phyloP scores from a whole-genome alignment of 768 basidiomycete genomes.

The Candolleomyces efflorescens region DNA sequence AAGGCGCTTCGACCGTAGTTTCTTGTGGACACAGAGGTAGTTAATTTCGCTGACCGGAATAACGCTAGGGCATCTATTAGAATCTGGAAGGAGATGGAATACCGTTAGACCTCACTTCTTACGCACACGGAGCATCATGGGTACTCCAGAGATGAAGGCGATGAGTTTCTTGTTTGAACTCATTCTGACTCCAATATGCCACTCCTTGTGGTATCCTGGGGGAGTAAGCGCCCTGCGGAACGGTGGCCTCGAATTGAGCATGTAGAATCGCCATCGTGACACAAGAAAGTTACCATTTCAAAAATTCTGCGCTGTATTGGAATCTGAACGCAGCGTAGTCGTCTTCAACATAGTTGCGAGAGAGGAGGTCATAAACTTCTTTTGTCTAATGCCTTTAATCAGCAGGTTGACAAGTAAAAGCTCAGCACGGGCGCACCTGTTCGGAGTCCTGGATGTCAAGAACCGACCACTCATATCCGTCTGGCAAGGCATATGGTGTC shows the following conservation, averaged over 20 bases:
- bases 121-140: conserved; percentile 81
- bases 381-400: conserved; percentile 53
- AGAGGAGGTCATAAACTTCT: conserved; percentile 90
- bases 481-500: conserved; percentile 83
- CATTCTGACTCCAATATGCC: conserved; percentile 95
- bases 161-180: conserved; percentile 89
- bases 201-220: conserved; percentile 89
- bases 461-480: conserved; percentile 88
- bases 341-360: conserved; percentile 95
- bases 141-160: conserved; percentile 94
- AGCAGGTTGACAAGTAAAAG: neutral
- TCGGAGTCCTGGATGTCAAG: conserved; percentile 74
- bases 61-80: conserved; percentile 35
- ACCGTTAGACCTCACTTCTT: conserved; percentile 52
- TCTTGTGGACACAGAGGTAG: conserved; percentile 97
- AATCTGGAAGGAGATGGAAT: neutral
- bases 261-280: neutral
- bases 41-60: conserved; percentile 89
- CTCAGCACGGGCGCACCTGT: conserved; percentile 46
- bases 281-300: conserved; percentile 62
- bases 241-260: neutral
- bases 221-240: conserved; percentile 82
- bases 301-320: conserved; percentile 91
- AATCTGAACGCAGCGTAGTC: conserved; percentile 95
- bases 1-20: conserved; percentile 89